Base-by-base conservation (phyloP, 345 rosid species). In the Ceriops zippeliana region DNA sequence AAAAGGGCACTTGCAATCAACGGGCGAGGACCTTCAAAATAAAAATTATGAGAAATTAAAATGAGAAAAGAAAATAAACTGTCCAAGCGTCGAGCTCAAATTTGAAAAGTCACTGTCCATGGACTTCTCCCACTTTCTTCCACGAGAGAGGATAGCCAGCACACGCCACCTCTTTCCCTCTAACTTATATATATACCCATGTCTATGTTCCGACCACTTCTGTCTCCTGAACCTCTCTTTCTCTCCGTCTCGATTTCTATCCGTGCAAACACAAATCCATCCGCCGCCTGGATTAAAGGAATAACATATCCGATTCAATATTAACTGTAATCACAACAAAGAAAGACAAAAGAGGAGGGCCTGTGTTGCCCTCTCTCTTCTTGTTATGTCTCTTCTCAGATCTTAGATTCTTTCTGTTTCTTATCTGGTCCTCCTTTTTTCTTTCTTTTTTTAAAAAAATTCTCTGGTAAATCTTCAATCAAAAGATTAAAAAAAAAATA, bases 301-400 rank as follows among this genome's bases (percentile, higher is more conserved):
- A 59, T 62, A 42, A 26, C 74, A 63, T 42, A 35, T 51, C 58
- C 24, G 59, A 54, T 63, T 62, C 53, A 65, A 66, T 73, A 71
- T 61, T 59, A 69, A 64, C 61, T 67, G 76, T 49, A 65, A 67
- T 65, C 58, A 47, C 34, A 49, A 68, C 56, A 10, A 71, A 61
- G 73, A 73, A 72, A 76, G 75, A 71, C 70, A 70, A 76, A 49
- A 35, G 70, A 70, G 65, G 85, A 81, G 89, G 88, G 83, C 81
- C 79, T 82, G 47, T 38, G 85, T 80, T 73, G 76, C 84, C 83
- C 88, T 81, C 83, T 80, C 76, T 79, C 76, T 80, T 81, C 83
- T 78, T 80, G 63, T 74, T 62, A 67, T 74, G 71, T 83, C 72
- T 81, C 79, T 72, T 77, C 74, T 69, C 83, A 62, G 81, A 80